Evolutionary conservation across 768 basidiomycete species (phyloP).

Genomic region (Sistotremastrum suecicum): DNA sequence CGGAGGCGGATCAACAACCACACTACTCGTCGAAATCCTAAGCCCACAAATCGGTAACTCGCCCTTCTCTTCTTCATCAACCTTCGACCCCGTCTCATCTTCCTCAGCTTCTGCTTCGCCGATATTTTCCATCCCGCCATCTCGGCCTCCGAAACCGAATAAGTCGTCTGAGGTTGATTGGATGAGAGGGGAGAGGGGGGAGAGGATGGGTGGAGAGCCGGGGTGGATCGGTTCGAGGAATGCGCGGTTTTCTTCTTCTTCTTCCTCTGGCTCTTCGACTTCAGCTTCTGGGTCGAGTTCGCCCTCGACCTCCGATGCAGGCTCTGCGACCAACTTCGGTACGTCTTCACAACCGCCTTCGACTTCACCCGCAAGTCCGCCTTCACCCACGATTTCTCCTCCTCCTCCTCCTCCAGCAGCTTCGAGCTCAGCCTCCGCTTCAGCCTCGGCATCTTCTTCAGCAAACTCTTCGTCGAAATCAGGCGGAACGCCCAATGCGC

Average conservation of each 20-base stretch:
- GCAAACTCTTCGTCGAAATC: constrained; percentile 36
- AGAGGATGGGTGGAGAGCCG: neutral
- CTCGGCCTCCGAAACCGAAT: neutral
- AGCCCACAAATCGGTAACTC: no score
- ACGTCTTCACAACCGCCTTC: no score
- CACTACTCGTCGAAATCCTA: no score
- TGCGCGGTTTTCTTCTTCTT: constrained; percentile 17
- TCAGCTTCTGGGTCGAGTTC: neutral
- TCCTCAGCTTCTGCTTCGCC: constrained; percentile 1
- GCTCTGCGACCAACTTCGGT: neutral
- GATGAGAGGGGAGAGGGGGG: neutral
- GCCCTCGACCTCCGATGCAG: constrained; percentile 12
- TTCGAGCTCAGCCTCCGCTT: neutral
- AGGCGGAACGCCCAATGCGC: constrained; percentile 74
- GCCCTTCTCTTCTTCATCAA: no score
- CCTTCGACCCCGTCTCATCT: no score
- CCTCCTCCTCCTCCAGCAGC: constrained; percentile 1
- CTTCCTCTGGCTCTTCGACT: constrained; percentile 3
- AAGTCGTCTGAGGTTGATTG: neutral
- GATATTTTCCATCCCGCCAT: constrained; percentile 7
- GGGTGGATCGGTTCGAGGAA: constrained; percentile 18
- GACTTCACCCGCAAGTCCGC: neutral
- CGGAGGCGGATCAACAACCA: no score
- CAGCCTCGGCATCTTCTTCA: constrained; percentile 38
- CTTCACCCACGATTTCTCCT: neutral